A percentile compares a stretch with the other conserved stretches of the same genome.
These are phyloP conservation scores for Camelina laxa DNA, from an alignment of 345 rosid genomes.

Conservation along the genomic window DNA sequence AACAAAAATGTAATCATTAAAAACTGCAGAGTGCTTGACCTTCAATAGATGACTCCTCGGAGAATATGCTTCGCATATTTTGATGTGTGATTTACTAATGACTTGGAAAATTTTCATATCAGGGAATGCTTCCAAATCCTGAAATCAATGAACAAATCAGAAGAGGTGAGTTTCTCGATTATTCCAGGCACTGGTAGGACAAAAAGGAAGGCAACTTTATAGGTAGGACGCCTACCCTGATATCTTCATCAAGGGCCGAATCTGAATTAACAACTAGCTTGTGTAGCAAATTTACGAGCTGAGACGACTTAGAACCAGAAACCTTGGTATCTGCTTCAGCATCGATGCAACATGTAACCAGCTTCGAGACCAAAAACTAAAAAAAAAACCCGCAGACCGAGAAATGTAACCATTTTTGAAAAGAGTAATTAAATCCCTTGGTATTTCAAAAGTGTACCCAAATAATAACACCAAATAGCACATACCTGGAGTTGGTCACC, in stretches of 20 bases:
- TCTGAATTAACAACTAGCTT: constrained; percentile 67
- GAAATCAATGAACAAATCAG: constrained; percentile 29
- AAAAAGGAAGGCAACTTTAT: constrained; percentile 25
- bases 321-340: constrained; percentile 51
- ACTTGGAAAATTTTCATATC: constrained; percentile 61
- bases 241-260: constrained; percentile 69
- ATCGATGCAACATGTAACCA: constrained; percentile 77
- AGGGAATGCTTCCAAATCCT: constrained; percentile 94
- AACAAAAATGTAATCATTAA: constrained; percentile 19
- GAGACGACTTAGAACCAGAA: constrained; percentile 59
- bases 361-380: constrained; percentile 91
- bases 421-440: not conserved
- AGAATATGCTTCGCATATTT: constrained; percentile 63
- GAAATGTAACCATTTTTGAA: not conserved
- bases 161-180: constrained; percentile 1
- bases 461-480: constrained; percentile 13
- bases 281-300: constrained; percentile 62
- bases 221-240: constrained; percentile 59
- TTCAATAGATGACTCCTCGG: constrained; percentile 84
- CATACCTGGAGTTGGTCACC: constrained; percentile 94
- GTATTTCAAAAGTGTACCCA: constrained; percentile 5
- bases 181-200: constrained; percentile 24
- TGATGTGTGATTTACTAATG: constrained; percentile 66
- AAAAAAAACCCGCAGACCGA: constrained; percentile 23
- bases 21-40: constrained; percentile 45